phyloP scores from a whole-genome alignment of 2,329 filamentous ascomycete genomes.

The Pseudogymnoascus sp. region DNA sequence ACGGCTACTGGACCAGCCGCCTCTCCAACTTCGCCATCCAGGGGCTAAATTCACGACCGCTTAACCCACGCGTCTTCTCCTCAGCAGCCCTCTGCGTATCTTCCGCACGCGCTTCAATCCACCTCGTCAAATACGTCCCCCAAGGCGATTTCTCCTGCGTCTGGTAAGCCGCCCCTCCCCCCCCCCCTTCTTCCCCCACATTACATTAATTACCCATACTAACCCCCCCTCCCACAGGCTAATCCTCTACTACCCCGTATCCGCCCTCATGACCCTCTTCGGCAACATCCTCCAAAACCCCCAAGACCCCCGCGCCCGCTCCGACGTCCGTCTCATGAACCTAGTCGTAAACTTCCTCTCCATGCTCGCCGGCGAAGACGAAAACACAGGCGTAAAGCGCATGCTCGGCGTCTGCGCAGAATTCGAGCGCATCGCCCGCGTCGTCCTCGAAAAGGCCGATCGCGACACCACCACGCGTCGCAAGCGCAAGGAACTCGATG shows the following conservation, averaged over 20 bases:
- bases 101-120: slow-evolving; percentile 85
- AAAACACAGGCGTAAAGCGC: slow-evolving; percentile 81
- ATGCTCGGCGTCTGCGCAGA: slow-evolving; percentile 95
- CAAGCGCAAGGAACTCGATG: slow-evolving; percentile 70
- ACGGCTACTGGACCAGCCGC: slow-evolving; percentile 95
- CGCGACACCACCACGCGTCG: slow-evolving; percentile 59
- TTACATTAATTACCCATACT: slow-evolving; percentile 18
- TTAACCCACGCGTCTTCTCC: slow-evolving; percentile 91
- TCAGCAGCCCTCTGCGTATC: slow-evolving; percentile 89
- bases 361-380: slow-evolving; percentile 79
- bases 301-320: slow-evolving; percentile 75
- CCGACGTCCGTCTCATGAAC: slow-evolving; percentile 85
- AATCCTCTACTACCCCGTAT: slow-evolving; percentile 93
- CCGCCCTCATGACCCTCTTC: slow-evolving; percentile 87
- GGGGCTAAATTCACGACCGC: slow-evolving; percentile 77
- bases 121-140: slow-evolving; percentile 89
- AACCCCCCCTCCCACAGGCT: slow-evolving; percentile 47
- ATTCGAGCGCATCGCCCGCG: slow-evolving; percentile 86
- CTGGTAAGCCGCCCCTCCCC: slow-evolving; percentile 54
- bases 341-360: slow-evolving; percentile 87
- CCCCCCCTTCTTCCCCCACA: background rate
- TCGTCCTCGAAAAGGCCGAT: slow-evolving; percentile 85
- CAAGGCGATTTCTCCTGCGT: slow-evolving; percentile 92
- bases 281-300: slow-evolving; percentile 96
- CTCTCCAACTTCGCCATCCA: slow-evolving; percentile 93